These are phyloP conservation scores for Vaccinium macrocarpon DNA, from an alignment of 148 eudicot species.

Conservation along the genomic window DNA sequence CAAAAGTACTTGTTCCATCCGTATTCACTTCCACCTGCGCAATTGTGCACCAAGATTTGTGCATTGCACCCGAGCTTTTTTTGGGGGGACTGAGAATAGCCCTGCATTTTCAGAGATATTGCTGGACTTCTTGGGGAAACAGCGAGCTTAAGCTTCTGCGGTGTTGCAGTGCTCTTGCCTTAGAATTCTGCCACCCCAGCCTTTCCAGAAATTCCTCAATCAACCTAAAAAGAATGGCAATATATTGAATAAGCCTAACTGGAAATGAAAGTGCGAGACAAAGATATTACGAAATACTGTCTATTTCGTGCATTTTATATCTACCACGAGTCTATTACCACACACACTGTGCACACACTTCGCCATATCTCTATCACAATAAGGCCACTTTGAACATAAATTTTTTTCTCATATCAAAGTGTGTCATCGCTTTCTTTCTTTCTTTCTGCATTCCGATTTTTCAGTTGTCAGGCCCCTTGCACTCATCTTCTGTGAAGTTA, in stretches of 20 bases:
- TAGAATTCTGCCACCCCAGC: conserved; percentile 63
- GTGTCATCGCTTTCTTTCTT: conserved; percentile 23
- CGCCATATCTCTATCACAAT: too few relatives aligned
- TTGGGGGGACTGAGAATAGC: background rate
- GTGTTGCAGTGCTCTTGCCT: conserved; percentile 15
- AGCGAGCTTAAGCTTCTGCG: conserved; percentile 20
- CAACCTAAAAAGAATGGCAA: conserved; percentile 45
- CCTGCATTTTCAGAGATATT: background rate
- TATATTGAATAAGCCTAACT: background rate
- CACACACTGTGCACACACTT: too few relatives aligned
- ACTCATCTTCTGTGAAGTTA: background rate
- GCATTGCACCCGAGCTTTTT: background rate
- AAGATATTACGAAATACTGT: background rate
- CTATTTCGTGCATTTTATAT: background rate
- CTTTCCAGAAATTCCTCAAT: conserved; percentile 84
- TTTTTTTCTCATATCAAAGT: conserved; percentile 23
- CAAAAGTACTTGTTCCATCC: background rate
- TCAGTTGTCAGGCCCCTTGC: background rate
- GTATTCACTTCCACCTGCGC: background rate
- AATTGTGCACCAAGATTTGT: background rate
- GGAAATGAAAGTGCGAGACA: background rate
- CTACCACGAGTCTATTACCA: background rate
- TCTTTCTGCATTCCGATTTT: background rate
- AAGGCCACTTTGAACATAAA: too few relatives aligned
- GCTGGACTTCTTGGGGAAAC: conserved; percentile 27